A percentile compares a stretch with the other conserved stretches of the same genome.
Conservation (phyloP, 2,329 filamentous ascomycete species). For the Dactylellina sp. region DNA sequence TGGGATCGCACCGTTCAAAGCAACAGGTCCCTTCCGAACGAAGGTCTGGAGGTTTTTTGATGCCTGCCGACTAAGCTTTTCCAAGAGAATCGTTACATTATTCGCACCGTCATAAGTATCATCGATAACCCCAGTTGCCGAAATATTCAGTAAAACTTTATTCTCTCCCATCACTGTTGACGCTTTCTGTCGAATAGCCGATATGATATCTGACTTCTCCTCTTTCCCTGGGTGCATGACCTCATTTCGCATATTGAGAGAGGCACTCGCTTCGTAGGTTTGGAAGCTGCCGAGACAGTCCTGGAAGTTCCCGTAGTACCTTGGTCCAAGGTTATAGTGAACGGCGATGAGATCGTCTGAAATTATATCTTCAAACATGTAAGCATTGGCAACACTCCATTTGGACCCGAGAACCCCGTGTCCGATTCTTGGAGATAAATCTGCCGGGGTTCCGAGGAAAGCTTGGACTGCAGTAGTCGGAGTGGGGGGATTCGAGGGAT, state of each 20-base stretch:
- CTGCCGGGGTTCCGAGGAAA: slow-evolving; percentile 91
- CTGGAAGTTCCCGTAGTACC: slow-evolving; percentile 96
- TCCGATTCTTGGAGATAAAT: slow-evolving; percentile 81
- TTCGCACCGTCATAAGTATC: slow-evolving; percentile 77
- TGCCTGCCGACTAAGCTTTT: slow-evolving; percentile 74
- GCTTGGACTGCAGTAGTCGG: slow-evolving; percentile 81
- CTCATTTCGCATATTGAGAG: slow-evolving; percentile 90
- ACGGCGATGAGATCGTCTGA: slow-evolving; percentile 94
- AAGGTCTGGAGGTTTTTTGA: slow-evolving; percentile 59
- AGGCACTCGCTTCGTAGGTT: slow-evolving; percentile 92
- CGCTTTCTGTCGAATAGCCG: slow-evolving; percentile 86
- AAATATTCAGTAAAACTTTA: slow-evolving; percentile 83
- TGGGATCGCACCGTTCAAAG: slow-evolving; percentile 87
- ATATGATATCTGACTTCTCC: slow-evolving; percentile 89
- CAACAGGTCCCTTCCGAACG: slow-evolving; percentile 68
- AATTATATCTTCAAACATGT: slow-evolving; percentile 85
- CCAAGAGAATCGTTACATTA: slow-evolving; percentile 65
- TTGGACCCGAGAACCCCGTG: slow-evolving; percentile 78
- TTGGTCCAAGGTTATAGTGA: slow-evolving; percentile 86
- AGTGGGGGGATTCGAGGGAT: slow-evolving; percentile 79
- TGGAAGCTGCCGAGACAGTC: slow-evolving; percentile 96
- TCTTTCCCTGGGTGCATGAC: slow-evolving; percentile 88
- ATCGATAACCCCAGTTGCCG: slow-evolving; percentile 81
- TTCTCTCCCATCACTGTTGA: slow-evolving; percentile 83
- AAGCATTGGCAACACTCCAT: slow-evolving; percentile 90